Base-by-base conservation (phyloP, 1,284 basidiomycete genomes). In the Melampsora larici-populina region DNA sequence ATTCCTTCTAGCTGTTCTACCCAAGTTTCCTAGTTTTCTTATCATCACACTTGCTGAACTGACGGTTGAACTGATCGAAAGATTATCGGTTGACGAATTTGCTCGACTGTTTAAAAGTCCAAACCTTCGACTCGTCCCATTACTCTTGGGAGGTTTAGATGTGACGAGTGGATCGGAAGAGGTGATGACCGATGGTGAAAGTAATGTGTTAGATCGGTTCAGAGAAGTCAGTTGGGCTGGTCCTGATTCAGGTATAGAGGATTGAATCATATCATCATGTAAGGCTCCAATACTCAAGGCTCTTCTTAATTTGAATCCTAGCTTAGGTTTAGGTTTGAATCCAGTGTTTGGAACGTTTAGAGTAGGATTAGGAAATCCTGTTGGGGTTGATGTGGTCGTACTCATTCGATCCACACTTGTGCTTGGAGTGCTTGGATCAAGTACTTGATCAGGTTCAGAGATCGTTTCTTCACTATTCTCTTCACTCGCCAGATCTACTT, bases 11-110 rank as follows among this genome's bases (percentile, higher is more conserved):
- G 93, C 93, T n/a, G 97, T 87, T 85, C 92, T 93, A 65, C 94
- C 93, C 84, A 97, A 90, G 73, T 90, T 91, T 40, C 96, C 95
- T 70, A 99, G 90, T 86, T 97, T 98, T 81, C 96, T 90, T 82
- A 99, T 96, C 90, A 99, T 97, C 84, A 98, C 92, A 78, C 92
- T 94, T 9, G 95, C 96, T 74, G 92, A 94, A 79, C 91, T 93
- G 81, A 97, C 95, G 62, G 96, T 97, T n/a, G 93, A 96, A 43
- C 91, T 92, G 70, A 99, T 89, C 46, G 94, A 97, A 80, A 99
- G 96, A 84, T 99, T 99, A 84, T 99, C 95, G 63, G 94, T 97
- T 77, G 92, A 94, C 68, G 91, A 90, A 84, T 99, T 98, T 82
- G 94, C 86, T 81, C 92, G 90, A 80, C 91, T 90, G 85, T 94